Evolutionary conservation across 169 alveolate species (phyloP).

Genomic region (Plasmodium berghei): DNA sequence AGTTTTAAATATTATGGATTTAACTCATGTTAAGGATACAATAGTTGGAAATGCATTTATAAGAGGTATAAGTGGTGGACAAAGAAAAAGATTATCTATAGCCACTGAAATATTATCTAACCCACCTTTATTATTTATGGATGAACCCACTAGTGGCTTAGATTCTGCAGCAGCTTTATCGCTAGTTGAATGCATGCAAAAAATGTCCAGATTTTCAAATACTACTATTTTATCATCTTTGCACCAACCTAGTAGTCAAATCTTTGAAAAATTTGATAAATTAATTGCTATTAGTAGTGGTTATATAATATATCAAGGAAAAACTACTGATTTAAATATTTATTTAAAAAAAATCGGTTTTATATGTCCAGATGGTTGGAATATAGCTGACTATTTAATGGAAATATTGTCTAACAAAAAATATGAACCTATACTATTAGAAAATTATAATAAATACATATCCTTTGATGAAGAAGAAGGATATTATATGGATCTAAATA

Average conservation of each 20-base stretch:
- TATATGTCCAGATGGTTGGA: constrained; percentile 79
- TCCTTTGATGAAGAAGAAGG: constrained; percentile 14
- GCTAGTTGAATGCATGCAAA: constrained; percentile 76
- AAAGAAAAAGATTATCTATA: constrained; percentile 88
- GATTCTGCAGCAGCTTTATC: constrained; percentile 88
- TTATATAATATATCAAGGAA: constrained; percentile 84
- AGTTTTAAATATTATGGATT: constrained; percentile 80
- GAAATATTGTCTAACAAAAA: constrained; percentile 59
- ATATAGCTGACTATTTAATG: constrained; percentile 80
- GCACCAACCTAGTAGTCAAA: constrained; percentile 86
- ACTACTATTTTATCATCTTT: constrained; percentile 83
- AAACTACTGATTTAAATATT: constrained; percentile 75
- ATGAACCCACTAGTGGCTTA: constrained; percentile 92
- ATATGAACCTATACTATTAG: constrained; percentile 26
- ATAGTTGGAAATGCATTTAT: constrained; percentile 80
- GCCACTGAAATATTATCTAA: constrained; percentile 89
- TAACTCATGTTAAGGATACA: constrained; percentile 80
- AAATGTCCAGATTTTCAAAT: constrained; percentile 57
- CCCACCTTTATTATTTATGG: constrained; percentile 89
- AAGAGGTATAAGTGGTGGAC: constrained; percentile 88
- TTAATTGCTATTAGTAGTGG: constrained; percentile 85
- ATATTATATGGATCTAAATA: constrained; percentile 24
- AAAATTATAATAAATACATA: constrained; percentile 54
- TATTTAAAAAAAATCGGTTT: constrained; percentile 63
- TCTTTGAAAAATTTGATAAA: constrained; percentile 83